phyloP scores from a whole-genome alignment of 495 filamentous ascomycete genomes.

The Coniosporium apollinis region DNA sequence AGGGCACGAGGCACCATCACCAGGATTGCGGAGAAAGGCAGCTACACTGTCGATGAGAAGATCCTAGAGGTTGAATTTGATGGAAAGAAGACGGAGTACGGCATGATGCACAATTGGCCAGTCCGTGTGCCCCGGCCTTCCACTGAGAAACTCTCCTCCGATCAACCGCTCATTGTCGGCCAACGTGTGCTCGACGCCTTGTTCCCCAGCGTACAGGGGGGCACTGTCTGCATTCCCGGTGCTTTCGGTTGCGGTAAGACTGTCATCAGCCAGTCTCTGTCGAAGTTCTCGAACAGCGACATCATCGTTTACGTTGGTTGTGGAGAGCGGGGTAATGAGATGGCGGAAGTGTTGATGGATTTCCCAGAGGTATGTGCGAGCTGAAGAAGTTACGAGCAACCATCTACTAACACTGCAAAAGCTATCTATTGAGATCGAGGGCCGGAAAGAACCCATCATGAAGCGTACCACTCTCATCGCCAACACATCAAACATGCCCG shows the following conservation, averaged over 20 bases:
- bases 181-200: slow-evolving; percentile 93
- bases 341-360: slow-evolving; percentile 99
- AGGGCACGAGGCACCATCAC: slow-evolving; percentile 85
- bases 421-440: slow-evolving; percentile 77
- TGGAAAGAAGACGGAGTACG: slow-evolving; percentile 77
- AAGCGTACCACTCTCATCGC: slow-evolving; percentile 97
- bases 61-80: slow-evolving; percentile 94
- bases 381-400: no score
- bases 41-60: slow-evolving; percentile 87
- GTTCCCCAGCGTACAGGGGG: slow-evolving; percentile 95
- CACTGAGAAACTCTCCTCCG: slow-evolving; percentile 74
- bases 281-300: slow-evolving; percentile 99
- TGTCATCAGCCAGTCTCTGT: slow-evolving; percentile 93
- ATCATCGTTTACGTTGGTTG: slow-evolving; percentile 98
- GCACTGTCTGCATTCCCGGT: slow-evolving; percentile 93
- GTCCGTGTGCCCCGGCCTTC: slow-evolving; percentile 87
- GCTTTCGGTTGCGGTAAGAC: slow-evolving; percentile 99
- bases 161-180: slow-evolving; percentile 84
- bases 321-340: slow-evolving; percentile 96
- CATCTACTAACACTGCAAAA: slow-evolving; percentile 18
- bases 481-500: slow-evolving; percentile 99
- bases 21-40: slow-evolving; percentile 68
- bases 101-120: slow-evolving; percentile 99
- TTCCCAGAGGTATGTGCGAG: slow-evolving; percentile 62
- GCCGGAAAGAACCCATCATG: slow-evolving; percentile 97